Conservation (phyloP, 2,329 filamentous ascomycete species). For the Byssoonygena ceratinophila region DNA sequence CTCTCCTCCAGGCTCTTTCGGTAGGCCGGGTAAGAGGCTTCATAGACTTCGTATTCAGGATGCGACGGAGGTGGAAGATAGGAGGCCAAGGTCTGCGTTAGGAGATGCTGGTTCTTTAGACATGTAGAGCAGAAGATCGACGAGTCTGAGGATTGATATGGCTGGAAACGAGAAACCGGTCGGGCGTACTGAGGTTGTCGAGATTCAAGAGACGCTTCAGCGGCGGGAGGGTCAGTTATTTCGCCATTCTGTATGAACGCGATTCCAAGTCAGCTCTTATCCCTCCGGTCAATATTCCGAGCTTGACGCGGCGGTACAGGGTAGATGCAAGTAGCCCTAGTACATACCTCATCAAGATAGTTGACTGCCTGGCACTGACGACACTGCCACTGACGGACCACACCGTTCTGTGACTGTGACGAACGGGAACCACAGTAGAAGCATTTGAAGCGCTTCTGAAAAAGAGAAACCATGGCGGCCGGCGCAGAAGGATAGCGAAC, state of each 20-base stretch:
- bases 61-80: constrained; percentile 61
- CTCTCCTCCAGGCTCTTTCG: constrained; percentile 62
- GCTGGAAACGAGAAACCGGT: constrained; percentile 34
- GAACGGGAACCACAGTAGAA: constrained; percentile 74
- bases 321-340: constrained; percentile 11
- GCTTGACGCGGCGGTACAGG: neutral
- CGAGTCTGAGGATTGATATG: constrained; percentile 26
- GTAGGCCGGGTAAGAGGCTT: constrained; percentile 59
- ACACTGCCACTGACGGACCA: constrained; percentile 59
- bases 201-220: constrained; percentile 40
- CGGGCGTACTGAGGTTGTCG: constrained; percentile 41
- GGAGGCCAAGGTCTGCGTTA: constrained; percentile 63
- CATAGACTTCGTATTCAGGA: constrained; percentile 57
- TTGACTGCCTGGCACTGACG: constrained; percentile 74
- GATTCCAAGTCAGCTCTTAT: neutral
- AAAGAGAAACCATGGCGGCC: constrained; percentile 33
- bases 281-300: neutral
- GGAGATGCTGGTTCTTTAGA: constrained; percentile 76
- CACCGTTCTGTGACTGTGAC: constrained; percentile 47
- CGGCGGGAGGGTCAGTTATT: constrained; percentile 72
- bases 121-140: constrained; percentile 63
- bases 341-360: constrained; percentile 70
- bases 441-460: constrained; percentile 50
- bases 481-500: constrained; percentile 5
- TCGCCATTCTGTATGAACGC: constrained; percentile 57